Evolutionary conservation across 257 asterid species (phyloP).

Genomic region (Solanum commersonii): DNA sequence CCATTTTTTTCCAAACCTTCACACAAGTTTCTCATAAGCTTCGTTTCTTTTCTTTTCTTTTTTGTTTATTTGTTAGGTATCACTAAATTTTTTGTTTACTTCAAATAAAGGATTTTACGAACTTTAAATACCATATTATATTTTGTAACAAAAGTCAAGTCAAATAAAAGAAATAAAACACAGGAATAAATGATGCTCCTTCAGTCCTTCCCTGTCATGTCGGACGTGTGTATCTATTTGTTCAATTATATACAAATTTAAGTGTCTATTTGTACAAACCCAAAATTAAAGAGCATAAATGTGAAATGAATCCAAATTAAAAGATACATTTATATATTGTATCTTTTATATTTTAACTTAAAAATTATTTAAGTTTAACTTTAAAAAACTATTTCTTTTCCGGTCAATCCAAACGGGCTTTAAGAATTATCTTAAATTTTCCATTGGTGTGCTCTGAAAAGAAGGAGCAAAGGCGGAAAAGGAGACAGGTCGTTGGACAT

Average conservation of each 20-base stretch:
- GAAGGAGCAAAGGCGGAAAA: background rate
- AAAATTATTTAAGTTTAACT: too few relatives aligned
- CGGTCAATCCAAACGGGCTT: too few relatives aligned
- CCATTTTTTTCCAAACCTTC: background rate
- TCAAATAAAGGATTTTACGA: background rate
- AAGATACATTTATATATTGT: too few relatives aligned
- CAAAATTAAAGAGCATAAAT: too few relatives aligned
- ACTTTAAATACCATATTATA: background rate
- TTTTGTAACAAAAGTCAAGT: background rate
- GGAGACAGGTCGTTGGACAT: background rate
- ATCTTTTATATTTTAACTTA: too few relatives aligned
- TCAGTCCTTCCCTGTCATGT: too few relatives aligned
- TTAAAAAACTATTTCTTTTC: too few relatives aligned
- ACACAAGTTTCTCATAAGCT: background rate
- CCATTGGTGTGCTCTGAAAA: background rate
- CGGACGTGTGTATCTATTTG: too few relatives aligned
- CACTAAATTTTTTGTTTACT: background rate
- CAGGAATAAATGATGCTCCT: background rate
- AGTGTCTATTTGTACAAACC: rapidly evolving
- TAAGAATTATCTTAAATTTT: background rate
- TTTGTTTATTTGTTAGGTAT: background rate
- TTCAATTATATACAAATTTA: too few relatives aligned
- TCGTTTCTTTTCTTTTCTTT: background rate
- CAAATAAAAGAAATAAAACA: background rate
- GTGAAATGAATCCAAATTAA: too few relatives aligned